A percentile compares a stretch with the other conserved stretches of the same genome.
phyloP scores from a whole-genome alignment of 306 rosid genomes.

The Erythrophleum fordii region DNA sequence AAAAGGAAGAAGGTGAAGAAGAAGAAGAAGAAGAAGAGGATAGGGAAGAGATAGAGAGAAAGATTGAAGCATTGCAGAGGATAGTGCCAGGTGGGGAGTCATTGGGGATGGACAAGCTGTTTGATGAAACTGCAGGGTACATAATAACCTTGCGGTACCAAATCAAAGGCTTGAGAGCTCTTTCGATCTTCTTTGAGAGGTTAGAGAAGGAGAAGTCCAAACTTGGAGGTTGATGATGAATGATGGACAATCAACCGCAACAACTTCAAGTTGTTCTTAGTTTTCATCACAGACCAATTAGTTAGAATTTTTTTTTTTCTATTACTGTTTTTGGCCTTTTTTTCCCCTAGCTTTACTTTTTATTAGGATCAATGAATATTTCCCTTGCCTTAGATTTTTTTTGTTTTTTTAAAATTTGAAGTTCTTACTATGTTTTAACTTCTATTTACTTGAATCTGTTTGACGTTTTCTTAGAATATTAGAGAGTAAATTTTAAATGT shows the following conservation, averaged over 20 bases:
- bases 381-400: conserved; percentile 35
- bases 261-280: background rate
- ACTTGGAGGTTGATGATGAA: conserved; percentile 62
- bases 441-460: conserved; percentile 34
- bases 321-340: background rate
- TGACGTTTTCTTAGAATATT: no score
- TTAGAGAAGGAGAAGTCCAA: conserved; percentile 71
- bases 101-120: conserved; percentile 74
- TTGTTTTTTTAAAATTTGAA: background rate
- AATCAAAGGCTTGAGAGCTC: conserved; percentile 75
- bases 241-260: no score
- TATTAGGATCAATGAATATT: conserved; percentile 46
- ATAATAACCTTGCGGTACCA: conserved; percentile 74
- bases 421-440: conserved; percentile 9
- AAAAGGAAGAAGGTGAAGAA: background rate
- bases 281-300: conserved; percentile 31
- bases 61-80: conserved; percentile 85
- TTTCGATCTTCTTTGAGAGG: conserved; percentile 58
- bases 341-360: conserved; percentile 31
- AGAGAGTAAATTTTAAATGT: no score
- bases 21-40: conserved; percentile 44
- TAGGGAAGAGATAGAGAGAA: conserved; percentile 71
- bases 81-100: conserved; percentile 85
- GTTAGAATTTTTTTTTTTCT: conserved; percentile 36
- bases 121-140: conserved; percentile 88